Evolutionary conservation across 208 protist genomes (phyloP).

Genomic region (Wallacemonas collosoma): DNA sequence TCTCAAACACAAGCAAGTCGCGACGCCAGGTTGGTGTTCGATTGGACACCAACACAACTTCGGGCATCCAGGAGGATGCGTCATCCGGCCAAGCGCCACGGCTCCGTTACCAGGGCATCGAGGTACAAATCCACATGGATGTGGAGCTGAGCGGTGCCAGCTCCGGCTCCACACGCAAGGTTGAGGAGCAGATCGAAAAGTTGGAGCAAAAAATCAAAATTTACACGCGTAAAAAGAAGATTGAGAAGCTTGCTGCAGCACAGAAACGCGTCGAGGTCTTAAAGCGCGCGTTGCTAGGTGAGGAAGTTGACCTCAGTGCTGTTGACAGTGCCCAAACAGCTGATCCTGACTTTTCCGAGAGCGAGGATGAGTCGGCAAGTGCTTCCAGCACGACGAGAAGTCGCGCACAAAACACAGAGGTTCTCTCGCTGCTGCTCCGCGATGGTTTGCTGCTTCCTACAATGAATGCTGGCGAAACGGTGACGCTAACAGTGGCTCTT

Average conservation of each 20-base stretch:
- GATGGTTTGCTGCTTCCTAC: conserved; percentile 77
- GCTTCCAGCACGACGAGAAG: conserved; percentile 27
- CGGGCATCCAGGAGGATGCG: conserved; percentile 7
- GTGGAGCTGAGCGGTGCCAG: conserved; percentile 61
- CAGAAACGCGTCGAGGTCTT: conserved; percentile 65
- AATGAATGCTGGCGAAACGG: conserved; percentile 75
- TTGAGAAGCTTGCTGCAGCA: conserved; percentile 69
- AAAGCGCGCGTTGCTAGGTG: conserved; percentile 60
- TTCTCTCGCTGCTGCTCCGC: conserved; percentile 51
- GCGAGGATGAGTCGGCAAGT: conserved; percentile 55
- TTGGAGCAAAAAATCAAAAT: conserved; percentile 91
- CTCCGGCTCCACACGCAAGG: conserved; percentile 66
- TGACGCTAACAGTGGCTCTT: conserved; percentile 63
- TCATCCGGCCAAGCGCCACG: conserved; percentile 16
- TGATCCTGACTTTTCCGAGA: conserved; percentile 68
- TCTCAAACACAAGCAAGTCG: conserved; percentile 78
- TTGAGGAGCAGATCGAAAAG: conserved; percentile 90
- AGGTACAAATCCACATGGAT: conserved; percentile 71
- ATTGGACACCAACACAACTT: conserved; percentile 37
- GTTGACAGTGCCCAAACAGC: conserved; percentile 27
- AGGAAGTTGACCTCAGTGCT: conserved; percentile 64
- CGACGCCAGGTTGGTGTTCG: conserved; percentile 58
- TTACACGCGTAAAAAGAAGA: conserved; percentile 85
- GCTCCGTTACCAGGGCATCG: conserved; percentile 72
- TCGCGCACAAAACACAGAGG: conserved; percentile 41